phyloP scores from a whole-genome alignment of 2,329 filamentous ascomycete genomes.

The Paracoccidioides brasiliensis region DNA sequence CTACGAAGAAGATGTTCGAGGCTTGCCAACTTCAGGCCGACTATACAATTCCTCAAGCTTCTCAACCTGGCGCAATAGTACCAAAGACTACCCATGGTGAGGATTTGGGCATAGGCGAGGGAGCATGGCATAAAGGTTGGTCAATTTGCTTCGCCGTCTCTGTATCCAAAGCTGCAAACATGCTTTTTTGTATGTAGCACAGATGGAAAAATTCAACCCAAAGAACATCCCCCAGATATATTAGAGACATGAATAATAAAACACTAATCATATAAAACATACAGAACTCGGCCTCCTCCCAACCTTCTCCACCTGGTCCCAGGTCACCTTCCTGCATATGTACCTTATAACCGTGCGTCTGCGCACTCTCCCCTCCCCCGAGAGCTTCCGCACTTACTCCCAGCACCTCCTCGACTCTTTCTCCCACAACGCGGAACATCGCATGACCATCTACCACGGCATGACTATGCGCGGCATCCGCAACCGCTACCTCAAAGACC shows the following conservation, averaged over 20 bases:
- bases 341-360: slow-evolving; percentile 78
- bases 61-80: slow-evolving; percentile 52
- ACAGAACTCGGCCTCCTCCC: slow-evolving; percentile 64
- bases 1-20: slow-evolving; percentile 66
- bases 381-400: slow-evolving; percentile 63
- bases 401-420: slow-evolving; percentile 90
- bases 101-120: slow-evolving; percentile 61
- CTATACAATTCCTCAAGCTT: slow-evolving; percentile 59
- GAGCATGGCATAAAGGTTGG: slow-evolving; percentile 73
- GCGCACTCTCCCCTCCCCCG: slow-evolving; percentile 56
- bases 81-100: slow-evolving; percentile 64
- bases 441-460: slow-evolving; percentile 43
- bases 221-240: background rate
- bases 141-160: slow-evolving; percentile 5
- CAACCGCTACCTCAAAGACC: slow-evolving; percentile 61
- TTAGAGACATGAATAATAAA: background rate
- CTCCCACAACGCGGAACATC: slow-evolving; percentile 54
- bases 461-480: slow-evolving; percentile 42
- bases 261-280: slow-evolving; percentile 3
- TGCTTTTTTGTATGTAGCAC: background rate
- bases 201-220: background rate
- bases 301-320: slow-evolving; percentile 91
- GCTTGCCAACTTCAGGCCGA: slow-evolving; percentile 59
- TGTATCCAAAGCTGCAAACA: background rate
- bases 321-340: slow-evolving; percentile 92